These are phyloP conservation scores for Rutstroemia sp. DNA, from an alignment of 2,329 filamentous ascomycete genomes.

Conservation along the genomic window DNA sequence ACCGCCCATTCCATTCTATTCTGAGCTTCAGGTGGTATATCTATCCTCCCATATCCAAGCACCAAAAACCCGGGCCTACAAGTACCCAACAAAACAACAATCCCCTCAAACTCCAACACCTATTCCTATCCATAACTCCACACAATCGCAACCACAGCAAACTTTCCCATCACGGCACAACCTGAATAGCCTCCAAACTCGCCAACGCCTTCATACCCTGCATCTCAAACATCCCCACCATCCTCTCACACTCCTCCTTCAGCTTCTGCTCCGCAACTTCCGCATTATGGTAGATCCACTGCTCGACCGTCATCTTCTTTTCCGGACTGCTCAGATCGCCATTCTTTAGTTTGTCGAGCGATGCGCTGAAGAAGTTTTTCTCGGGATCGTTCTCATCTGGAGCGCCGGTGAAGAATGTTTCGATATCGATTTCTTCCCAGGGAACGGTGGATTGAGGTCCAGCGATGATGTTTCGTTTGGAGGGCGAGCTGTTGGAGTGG, in stretches of 20 bases:
- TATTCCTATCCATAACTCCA: neutral
- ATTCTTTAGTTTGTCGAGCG: constrained; percentile 44
- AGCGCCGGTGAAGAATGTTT: constrained; percentile 53
- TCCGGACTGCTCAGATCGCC: constrained; percentile 65
- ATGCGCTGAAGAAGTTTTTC: constrained; percentile 28
- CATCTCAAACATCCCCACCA: constrained; percentile 76
- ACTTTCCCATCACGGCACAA: neutral
- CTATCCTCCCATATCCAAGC: no score
- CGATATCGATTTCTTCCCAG: constrained; percentile 73
- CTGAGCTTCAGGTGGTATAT: no score
- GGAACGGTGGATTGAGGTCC: constrained; percentile 48
- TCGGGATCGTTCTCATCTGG: constrained; percentile 28
- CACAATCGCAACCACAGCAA: neutral
- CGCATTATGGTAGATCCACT: constrained; percentile 85
- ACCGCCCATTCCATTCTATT: no score
- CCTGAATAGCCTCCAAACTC: constrained; percentile 49
- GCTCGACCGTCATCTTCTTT: constrained; percentile 84
- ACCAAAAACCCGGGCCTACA: no score
- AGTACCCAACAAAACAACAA: no score
- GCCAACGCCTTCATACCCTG: constrained; percentile 74
- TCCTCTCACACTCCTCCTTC: constrained; percentile 70
- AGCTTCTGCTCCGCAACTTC: constrained; percentile 72
- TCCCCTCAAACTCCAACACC: no score
- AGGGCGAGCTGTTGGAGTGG: constrained; percentile 49
- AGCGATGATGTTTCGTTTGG: constrained; percentile 49